Conservation (phyloP, 106 monocot genomes). For the Acanthochlamys bracteata region DNA sequence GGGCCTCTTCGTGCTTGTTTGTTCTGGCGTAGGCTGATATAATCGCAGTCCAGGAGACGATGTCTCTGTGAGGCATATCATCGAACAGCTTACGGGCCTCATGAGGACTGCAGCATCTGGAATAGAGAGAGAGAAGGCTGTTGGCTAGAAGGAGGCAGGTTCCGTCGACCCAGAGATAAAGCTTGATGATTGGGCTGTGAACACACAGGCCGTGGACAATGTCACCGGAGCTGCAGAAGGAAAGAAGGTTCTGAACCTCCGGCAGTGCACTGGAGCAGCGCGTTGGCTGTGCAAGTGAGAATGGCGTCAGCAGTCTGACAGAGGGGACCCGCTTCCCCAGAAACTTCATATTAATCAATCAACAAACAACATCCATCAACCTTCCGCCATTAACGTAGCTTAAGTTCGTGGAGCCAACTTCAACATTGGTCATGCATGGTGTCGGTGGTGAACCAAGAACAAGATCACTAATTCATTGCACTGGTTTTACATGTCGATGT, state of each 20-base stretch:
- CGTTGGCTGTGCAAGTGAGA: too few relatives aligned
- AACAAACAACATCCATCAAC: too few relatives aligned
- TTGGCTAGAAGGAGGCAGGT: conserved; percentile 34
- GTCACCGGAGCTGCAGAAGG: conserved; percentile 26
- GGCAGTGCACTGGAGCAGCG: neutral
- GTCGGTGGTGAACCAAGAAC: too few relatives aligned
- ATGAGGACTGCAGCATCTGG: conserved; percentile 7
- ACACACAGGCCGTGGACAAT: too few relatives aligned
- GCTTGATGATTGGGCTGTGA: conserved; percentile 56
- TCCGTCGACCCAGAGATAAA: conserved; percentile 28
- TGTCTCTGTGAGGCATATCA: conserved; percentile 41
- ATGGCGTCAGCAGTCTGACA: too few relatives aligned
- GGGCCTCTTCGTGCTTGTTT: conserved; percentile 20
- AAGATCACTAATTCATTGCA: too few relatives aligned
- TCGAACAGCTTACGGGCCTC: conserved; percentile 58
- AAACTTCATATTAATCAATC: too few relatives aligned
- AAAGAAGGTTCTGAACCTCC: conserved; percentile 18
- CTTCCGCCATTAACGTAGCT: too few relatives aligned
- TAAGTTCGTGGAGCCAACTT: too few relatives aligned
- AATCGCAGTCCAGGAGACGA: conserved; percentile 58
- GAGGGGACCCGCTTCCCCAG: too few relatives aligned
- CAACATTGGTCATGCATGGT: too few relatives aligned
- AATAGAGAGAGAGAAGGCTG: conserved; percentile 42
- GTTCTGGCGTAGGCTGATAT: conserved; percentile 37
- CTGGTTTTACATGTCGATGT: too few relatives aligned